Base-by-base conservation (phyloP, 202 grass and related monocot species). In the Miscanthus sacchariflorus region DNA sequence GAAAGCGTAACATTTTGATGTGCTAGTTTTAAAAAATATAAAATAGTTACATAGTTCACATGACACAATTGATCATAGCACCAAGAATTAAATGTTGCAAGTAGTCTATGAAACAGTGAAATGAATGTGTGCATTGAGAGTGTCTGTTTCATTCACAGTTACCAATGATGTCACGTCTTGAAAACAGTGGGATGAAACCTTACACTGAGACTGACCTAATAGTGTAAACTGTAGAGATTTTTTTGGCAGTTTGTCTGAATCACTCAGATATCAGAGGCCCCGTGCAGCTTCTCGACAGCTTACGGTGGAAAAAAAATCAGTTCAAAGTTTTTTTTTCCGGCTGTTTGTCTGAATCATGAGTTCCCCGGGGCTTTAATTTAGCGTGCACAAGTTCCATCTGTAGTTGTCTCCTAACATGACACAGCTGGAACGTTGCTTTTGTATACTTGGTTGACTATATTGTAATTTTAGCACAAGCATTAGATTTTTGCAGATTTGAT, bases 401-500 rank as follows among this genome's bases (percentile, higher is more conserved):
- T 4, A 38, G 8, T 15, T 15, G 15, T 15, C 12, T 39, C 33
- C 33, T 59, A 38, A 11, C 27, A 35, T 36, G 9, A 30, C 9
- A 30, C 50, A 83, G 14, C 14, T 14, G 21, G 12, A 6, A 58
- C 33, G 49, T 83, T 70, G 81, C 59, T 35, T 72, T 58, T 42
- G 50, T 63, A 18, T 74, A 45, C 35, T 25, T 40, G 19, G 11
- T 54, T 82, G 67, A 61, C 10, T 67, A 23, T 65, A 68, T 56
- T 82, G 46, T 83, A 83, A 72, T 59, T 83, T 72, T 83, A 13
- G 33, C 48, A 40, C 23, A 59, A 54, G 10, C 7, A 1, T 39
- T 81, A 6, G 19, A 70, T 9, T 59, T 82, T 83, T 42, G 35
- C 33, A 72, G 28, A 83, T 71, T 71, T 14, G 52, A n/a, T 39